A percentile compares a stretch with the other conserved stretches of the same genome.
These are phyloP conservation scores for Stipa capillata DNA, from an alignment of 176 grass and related monocot genomes.

Conservation along the genomic window DNA sequence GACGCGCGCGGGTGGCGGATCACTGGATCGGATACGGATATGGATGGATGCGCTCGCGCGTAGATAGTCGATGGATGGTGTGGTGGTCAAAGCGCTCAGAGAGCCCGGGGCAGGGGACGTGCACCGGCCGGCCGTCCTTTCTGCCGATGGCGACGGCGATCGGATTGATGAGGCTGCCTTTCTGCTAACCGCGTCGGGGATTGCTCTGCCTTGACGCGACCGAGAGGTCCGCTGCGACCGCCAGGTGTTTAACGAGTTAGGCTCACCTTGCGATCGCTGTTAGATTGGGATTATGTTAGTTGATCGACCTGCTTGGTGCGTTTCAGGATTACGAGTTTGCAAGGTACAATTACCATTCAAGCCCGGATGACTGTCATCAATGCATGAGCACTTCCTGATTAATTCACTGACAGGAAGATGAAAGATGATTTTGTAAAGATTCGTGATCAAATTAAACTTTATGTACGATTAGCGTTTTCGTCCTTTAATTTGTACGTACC, in stretches of 20 bases:
- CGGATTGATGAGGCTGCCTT: neutral
- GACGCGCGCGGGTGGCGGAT: no score
- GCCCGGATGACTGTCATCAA: neutral
- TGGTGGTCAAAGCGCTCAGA: neutral
- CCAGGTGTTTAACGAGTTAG: conserved; percentile 39
- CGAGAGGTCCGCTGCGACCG: neutral
- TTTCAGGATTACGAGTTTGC: no score
- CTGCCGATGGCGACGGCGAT: conserved; percentile 8
- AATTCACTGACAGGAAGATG: neutral
- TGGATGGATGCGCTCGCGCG: no score
- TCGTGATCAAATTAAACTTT: no score
- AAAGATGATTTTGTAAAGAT: neutral
- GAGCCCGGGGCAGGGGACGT: neutral
- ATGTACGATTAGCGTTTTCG: neutral
- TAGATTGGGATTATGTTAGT: no score
- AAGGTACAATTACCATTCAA: neutral
- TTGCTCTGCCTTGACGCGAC: conserved; percentile 31
- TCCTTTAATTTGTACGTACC: no score
- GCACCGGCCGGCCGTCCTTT: conserved; percentile 7
- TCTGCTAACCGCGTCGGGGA: conserved; percentile 14
- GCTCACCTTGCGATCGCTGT: no score
- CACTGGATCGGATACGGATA: neutral
- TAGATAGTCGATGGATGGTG: neutral
- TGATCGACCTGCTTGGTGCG: no score
- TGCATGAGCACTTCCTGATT: neutral